A percentile compares a stretch with the other conserved stretches of the same genome.
phyloP scores from a whole-genome alignment of 768 basidiomycete genomes.

The Clavulina sp. region DNA sequence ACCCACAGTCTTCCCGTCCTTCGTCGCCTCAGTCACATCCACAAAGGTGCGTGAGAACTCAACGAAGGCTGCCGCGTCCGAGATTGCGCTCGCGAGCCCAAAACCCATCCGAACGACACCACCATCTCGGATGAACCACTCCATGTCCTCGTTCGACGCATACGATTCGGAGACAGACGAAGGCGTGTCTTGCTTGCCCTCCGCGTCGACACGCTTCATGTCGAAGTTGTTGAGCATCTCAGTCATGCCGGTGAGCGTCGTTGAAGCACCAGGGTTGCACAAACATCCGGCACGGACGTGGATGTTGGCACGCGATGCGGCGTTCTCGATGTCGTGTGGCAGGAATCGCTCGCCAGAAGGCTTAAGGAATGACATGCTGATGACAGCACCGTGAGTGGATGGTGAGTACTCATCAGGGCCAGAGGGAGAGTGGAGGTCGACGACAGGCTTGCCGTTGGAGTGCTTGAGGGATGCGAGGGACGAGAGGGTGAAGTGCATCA shows the following conservation, averaged over 20 bases:
- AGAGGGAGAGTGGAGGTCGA: constrained; percentile 19
- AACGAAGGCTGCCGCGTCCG: constrained; percentile 36
- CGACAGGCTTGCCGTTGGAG: constrained; percentile 37
- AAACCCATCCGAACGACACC: constrained; percentile 28
- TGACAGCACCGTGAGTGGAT: background rate
- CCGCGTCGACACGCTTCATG: too few relatives aligned
- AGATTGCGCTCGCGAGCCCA: constrained; percentile 62
- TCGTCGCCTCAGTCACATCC: too few relatives aligned
- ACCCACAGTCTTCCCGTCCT: too few relatives aligned
- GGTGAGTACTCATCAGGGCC: background rate
- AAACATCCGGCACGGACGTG: constrained; percentile 73
- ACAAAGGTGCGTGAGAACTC: too few relatives aligned
- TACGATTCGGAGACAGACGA: too few relatives aligned
- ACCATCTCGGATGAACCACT: constrained; percentile 36
- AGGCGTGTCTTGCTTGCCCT: too few relatives aligned
- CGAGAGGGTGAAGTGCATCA: constrained; percentile 43
- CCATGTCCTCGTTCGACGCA: constrained; percentile 36
- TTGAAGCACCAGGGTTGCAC: constrained; percentile 75
- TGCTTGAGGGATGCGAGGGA: constrained; percentile 45
- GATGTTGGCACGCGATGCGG: constrained; percentile 26
- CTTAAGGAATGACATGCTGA: background rate
- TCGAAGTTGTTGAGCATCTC: too few relatives aligned
- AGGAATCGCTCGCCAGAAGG: background rate
- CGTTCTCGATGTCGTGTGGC: constrained; percentile 40
- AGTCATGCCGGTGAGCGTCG: constrained; percentile 44